These are phyloP conservation scores for Diutina catenulata DNA, from an alignment of 1,139 yeast species.

Conservation along the genomic window DNA sequence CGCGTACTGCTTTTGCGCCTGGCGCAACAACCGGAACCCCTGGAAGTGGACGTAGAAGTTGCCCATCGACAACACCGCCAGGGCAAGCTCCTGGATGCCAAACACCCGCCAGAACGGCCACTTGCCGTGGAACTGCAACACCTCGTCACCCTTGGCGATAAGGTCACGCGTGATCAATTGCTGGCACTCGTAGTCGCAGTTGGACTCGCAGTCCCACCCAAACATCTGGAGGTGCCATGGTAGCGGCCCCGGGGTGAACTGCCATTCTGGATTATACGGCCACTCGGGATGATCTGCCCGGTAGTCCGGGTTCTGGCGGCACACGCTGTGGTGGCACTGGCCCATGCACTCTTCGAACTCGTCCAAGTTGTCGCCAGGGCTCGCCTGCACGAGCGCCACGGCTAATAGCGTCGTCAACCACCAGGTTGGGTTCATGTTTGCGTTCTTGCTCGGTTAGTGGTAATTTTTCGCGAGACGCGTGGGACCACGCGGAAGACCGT, in stretches of 20 bases:
- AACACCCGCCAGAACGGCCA: conserved; percentile 80
- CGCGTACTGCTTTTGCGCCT: conserved; percentile 8
- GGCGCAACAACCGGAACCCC: conserved; percentile 36
- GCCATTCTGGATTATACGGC: conserved; percentile 21
- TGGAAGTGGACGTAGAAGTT: conserved; percentile 65
- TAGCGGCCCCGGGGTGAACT: conserved; percentile 25
- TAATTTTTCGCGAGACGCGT: no score
- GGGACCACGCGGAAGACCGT: no score
- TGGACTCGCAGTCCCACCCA: conserved; percentile 68
- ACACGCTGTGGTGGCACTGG: conserved; percentile 42
- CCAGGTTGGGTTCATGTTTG: no score
- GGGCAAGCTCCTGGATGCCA: conserved; percentile 77
- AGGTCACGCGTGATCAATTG: conserved; percentile 53
- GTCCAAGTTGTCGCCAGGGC: conserved; percentile 69
- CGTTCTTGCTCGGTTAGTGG: no score
- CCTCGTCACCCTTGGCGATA: conserved; percentile 28
- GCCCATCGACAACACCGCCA: conserved; percentile 70
- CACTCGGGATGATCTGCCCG: conserved; percentile 12
- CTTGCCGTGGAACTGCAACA: conserved; percentile 88
- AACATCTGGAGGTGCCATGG: conserved; percentile 34
- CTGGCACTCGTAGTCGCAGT: conserved; percentile 93
- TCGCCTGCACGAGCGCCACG: conserved; percentile 22
- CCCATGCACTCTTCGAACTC: conserved; percentile 56
- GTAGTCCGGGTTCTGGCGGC: conserved; percentile 21
- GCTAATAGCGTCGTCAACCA: neutral